phyloP scores from a whole-genome alignment of 495 filamentous ascomycete species.

The Baudoinia panamericana region DNA sequence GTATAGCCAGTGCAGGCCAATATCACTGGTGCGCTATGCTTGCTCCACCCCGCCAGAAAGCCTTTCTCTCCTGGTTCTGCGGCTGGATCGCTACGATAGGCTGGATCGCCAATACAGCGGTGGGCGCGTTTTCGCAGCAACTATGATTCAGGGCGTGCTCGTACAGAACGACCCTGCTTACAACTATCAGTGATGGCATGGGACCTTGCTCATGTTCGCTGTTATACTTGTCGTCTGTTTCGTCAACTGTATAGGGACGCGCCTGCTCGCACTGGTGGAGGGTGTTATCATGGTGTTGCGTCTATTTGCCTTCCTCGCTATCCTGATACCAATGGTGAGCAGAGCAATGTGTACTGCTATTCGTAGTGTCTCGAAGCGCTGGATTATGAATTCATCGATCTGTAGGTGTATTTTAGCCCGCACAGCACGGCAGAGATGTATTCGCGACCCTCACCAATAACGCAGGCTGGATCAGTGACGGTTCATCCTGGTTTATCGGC shows the following conservation, averaged over 20 bases:
- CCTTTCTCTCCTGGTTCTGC: conserved; percentile 4
- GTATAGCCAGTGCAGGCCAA: conserved; percentile 1
- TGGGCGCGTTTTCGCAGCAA: conserved; percentile 8
- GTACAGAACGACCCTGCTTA: conserved; percentile 13
- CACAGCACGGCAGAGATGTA: conserved; percentile 3
- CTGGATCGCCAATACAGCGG: conserved; percentile 5
- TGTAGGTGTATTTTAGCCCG: conserved; percentile 12
- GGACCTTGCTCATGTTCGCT: conserved; percentile 9
- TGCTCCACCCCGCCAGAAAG: conserved; percentile 3
- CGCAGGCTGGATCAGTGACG: conserved; percentile 9
- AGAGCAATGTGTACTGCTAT: no score
- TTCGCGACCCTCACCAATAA: conserved; percentile 9
- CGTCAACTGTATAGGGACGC: conserved; percentile 8
- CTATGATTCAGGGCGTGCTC: conserved; percentile 12
- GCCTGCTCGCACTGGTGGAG: conserved; percentile 4
- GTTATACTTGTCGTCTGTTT: conserved; percentile 8
- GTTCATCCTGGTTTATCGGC: conserved; percentile 13
- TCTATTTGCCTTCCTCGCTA: conserved; percentile 8
- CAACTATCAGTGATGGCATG: conserved; percentile 11
- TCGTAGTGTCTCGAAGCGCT: no score
- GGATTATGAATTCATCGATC: no score
- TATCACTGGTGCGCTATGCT: conserved; percentile 14
- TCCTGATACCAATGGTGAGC: conserved; percentile 9
- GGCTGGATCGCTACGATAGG: conserved; percentile 13
- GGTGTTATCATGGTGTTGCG: conserved; percentile 11